phyloP scores from a whole-genome alignment of 306 rosid species.

The Cicer chorassanicum region DNA sequence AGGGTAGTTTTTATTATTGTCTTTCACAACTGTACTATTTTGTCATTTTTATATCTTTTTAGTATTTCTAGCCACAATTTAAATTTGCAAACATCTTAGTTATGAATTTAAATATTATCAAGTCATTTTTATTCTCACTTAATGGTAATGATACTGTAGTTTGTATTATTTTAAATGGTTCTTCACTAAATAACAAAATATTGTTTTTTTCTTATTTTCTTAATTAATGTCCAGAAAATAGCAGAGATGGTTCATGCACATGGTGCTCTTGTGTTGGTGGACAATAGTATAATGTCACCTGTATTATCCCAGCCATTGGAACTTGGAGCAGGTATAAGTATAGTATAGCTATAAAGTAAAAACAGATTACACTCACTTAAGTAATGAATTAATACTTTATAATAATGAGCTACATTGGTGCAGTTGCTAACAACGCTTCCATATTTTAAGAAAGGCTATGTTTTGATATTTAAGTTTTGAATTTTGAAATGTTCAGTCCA shows the following conservation, averaged over 20 bases:
- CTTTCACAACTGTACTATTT: background rate
- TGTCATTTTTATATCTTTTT: background rate
- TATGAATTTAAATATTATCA: background rate
- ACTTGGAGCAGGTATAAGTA: conserved; percentile 87
- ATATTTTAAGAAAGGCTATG: background rate
- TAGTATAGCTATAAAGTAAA: conserved; percentile 29
- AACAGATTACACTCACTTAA: conserved; percentile 7
- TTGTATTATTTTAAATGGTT: conserved; percentile 7
- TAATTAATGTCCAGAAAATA: conserved; percentile 69
- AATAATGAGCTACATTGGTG: conserved; percentile 7
- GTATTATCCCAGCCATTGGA: conserved; percentile 84
- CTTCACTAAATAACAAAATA: conserved; percentile 21
- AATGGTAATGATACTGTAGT: conserved; percentile 6
- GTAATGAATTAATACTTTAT: background rate
- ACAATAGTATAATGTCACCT: conserved; percentile 95
- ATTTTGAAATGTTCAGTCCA: background rate
- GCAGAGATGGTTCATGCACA: conserved; percentile 77
- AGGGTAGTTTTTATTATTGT: background rate
- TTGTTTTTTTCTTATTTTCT: conserved; percentile 16
- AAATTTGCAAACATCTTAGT: background rate
- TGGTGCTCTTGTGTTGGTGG: conserved; percentile 82
- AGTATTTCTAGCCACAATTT: background rate
- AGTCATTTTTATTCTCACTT: conserved; percentile 16
- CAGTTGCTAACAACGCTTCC: background rate
- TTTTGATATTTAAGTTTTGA: background rate